Base-by-base conservation (phyloP, 2,329 filamentous ascomycete genomes). In the Orbilia quercus region DNA sequence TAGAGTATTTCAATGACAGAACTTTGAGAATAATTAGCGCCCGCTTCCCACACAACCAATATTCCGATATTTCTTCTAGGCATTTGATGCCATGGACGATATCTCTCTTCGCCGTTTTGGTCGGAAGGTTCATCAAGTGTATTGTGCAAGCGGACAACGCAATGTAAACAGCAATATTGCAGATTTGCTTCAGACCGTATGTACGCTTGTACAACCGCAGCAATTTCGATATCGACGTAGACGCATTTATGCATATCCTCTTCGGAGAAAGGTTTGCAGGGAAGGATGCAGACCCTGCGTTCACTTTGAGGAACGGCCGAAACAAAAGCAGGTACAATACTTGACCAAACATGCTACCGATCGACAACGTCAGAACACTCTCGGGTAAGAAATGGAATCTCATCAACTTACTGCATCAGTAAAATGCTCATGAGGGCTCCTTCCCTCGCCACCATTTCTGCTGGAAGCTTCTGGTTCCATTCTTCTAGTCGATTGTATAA, bases 121-220 rank as follows among this genome's bases (percentile, higher is more conserved):
- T 93, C 0, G 93, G 93, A 0, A 98, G 83, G 76, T 97, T 97
- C 36, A 99, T 87, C 18, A 99, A 83, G 78, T 98, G 95, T 40
- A 98, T 96, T 0, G 92, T 97, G 79, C 92, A 96, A 28, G 95
- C 93, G 2, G 92, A 95, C 80, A 98, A 94, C 0, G 91, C 86
- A 81, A 98, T 97, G 80, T 99, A 99, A 0, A 98, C 92, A 1
- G 91, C 93, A 77, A 98, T 92, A 78, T 98, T 98, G 82, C 91
- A 96, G 34, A 99, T 96, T 79, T 98, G 94, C 2, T 92, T 88
- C 11, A 98, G 82, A 7, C 94, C 92, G 80, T 96, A 96, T 0
- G 89, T 89, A 76, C 94, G 91, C 80, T 96, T 97, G 82, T 98
- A 99, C 1, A 97, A 83, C 0, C 95, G 89, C 82, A 97, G 89